phyloP scores from a whole-genome alignment of 257 asterid species.

The Salvia splendens region DNA sequence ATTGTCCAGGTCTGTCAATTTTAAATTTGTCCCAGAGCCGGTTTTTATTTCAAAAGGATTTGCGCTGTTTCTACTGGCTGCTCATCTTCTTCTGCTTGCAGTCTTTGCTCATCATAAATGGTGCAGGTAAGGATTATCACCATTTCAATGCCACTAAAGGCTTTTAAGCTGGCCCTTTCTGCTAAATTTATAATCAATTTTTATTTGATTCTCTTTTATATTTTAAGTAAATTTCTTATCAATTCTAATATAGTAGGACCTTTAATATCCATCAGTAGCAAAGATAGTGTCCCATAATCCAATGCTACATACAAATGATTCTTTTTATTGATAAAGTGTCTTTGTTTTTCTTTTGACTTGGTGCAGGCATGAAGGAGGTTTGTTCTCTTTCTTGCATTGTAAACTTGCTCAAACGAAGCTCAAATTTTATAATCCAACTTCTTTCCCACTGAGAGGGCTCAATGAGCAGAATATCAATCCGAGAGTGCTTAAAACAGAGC shows the following conservation, averaged over 20 bases:
- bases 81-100: constrained; percentile 46
- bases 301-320: too few species aligned
- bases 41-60: constrained; percentile 40
- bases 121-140: constrained; percentile 47
- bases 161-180: constrained; percentile 3
- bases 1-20: constrained; percentile 56
- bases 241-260: neutral
- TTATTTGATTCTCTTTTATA: constrained; percentile 4
- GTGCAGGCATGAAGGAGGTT: constrained; percentile 85
- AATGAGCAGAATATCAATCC: constrained; percentile 27
- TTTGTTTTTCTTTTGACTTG: constrained; percentile 25
- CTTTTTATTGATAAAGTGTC: neutral
- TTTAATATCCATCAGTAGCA: constrained; percentile 12
- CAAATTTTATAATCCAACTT: constrained; percentile 35
- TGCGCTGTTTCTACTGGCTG: constrained; percentile 47
- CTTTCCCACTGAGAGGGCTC: constrained; percentile 38
- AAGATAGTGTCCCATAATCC: neutral
- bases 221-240: neutral
- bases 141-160: neutral
- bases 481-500: constrained; percentile 59
- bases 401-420: constrained; percentile 46
- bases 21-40: constrained; percentile 50
- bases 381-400: constrained; percentile 50
- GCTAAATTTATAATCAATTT: neutral
- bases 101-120: constrained; percentile 47